Evolutionary conservation across 768 basidiomycete species (phyloP).

Genomic region (Mycena epipterygia): DNA sequence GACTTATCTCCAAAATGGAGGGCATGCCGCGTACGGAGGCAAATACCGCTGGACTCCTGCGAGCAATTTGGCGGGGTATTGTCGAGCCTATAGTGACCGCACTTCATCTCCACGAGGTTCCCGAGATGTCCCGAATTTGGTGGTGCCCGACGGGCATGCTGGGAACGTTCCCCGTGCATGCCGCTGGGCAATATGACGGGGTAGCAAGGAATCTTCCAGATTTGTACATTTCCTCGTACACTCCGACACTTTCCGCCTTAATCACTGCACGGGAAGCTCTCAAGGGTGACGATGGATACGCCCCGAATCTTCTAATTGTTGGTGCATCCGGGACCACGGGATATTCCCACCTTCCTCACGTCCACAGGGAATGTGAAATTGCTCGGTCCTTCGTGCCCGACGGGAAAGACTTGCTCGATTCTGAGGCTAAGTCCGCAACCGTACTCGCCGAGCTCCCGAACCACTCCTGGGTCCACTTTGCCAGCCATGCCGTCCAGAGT

Average conservation of each 20-base stretch:
- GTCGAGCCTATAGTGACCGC: background rate
- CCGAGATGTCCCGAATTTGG: background rate
- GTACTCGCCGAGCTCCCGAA: no score
- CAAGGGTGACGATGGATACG: no score
- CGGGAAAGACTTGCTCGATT: no score
- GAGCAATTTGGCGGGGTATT: background rate
- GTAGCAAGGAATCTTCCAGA: background rate
- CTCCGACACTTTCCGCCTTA: background rate
- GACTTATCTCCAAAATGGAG: background rate
- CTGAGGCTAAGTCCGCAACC: no score
- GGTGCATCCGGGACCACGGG: no score
- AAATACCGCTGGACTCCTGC: background rate
- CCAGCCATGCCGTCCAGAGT: background rate
- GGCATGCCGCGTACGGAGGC: background rate
- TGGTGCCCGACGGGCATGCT: constrained; percentile 1
- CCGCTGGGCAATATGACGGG: background rate
- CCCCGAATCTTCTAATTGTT: no score
- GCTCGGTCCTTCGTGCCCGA: no score
- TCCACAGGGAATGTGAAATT: no score
- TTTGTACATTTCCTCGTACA: background rate
- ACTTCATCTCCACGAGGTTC: background rate
- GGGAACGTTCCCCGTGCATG: background rate
- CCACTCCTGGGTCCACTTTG: constrained; percentile 10
- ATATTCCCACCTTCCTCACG: no score
- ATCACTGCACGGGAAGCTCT: background rate